Evolutionary conservation across 306 rosid species (phyloP).

Genomic region (Ochetophila trinervis): DNA sequence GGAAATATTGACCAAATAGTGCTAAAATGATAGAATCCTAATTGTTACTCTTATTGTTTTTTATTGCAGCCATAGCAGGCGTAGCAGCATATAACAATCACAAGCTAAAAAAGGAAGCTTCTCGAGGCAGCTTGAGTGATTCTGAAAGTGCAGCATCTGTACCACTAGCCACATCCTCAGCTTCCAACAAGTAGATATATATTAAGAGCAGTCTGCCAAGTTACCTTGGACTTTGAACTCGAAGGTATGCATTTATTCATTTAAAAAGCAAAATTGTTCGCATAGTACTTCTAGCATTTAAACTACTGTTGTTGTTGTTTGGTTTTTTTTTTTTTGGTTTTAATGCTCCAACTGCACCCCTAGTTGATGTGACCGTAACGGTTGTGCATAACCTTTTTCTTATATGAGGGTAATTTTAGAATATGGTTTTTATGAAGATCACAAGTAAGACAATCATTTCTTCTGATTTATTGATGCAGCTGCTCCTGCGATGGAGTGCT

Average conservation of each 20-base stretch:
- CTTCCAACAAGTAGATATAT: conserved; percentile 49
- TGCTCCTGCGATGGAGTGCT: conserved; percentile 26
- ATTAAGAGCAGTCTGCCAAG: conserved; percentile 28
- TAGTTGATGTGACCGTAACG: conserved; percentile 3
- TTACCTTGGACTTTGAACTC: conserved; percentile 9
- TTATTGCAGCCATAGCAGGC: conserved; percentile 82
- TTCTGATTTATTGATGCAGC: conserved; percentile 28
- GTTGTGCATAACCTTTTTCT: not conserved
- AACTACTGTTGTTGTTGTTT: not conserved
- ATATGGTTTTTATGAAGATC: conserved; percentile 16
- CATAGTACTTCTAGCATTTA: not conserved
- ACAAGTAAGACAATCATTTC: conserved; percentile 16
- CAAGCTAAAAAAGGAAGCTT: conserved; percentile 77
- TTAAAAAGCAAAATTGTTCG: conserved; percentile 6
- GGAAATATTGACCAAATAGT: not conserved
- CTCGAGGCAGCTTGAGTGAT: conserved; percentile 36
- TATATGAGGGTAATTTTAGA: not conserved
- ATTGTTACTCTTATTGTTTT: not conserved
- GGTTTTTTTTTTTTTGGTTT: conserved; percentile 9
- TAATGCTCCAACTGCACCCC: conserved; percentile 21
- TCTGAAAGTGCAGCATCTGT: conserved; percentile 42
- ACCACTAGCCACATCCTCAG: conserved; percentile 36
- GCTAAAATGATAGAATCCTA: not conserved
- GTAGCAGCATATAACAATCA: conserved; percentile 92
- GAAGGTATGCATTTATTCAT: conserved; percentile 38